Conservation (phyloP, 352 stramenopile species). For the Phytophthora sp. region DNA sequence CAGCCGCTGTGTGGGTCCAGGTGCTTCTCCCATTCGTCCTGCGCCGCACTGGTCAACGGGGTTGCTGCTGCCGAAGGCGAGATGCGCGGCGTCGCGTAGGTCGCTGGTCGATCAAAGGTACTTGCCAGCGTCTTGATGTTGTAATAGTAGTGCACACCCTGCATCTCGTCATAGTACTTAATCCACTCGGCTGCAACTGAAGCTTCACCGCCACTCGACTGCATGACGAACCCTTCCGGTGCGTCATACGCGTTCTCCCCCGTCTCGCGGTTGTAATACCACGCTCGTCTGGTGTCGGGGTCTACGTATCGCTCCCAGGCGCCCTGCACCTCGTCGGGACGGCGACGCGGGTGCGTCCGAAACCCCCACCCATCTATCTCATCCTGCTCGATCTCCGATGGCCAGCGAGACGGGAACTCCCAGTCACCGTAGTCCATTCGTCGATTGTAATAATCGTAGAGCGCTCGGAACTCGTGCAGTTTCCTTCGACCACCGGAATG, state of each 20-base stretch:
- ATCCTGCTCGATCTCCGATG: constrained; percentile 89
- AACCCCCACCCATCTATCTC: constrained; percentile 84
- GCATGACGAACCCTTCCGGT: constrained; percentile 37
- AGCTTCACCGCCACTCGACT: not conserved
- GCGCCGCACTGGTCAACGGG: constrained; percentile 1
- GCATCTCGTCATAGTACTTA: constrained; percentile 74
- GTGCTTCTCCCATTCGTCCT: constrained; percentile 55
- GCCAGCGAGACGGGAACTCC: constrained; percentile 92
- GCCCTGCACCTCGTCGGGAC: constrained; percentile 47
- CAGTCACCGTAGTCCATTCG: constrained; percentile 92
- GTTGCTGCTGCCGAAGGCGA: constrained; percentile 4
- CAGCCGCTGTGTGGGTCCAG: constrained; percentile 51
- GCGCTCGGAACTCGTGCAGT: constrained; percentile 81
- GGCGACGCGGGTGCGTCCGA: constrained; percentile 56
- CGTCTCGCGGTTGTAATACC: constrained; percentile 81
- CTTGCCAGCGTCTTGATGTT: constrained; percentile 43
- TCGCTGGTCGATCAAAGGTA: constrained; percentile 36
- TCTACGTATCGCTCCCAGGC: constrained; percentile 75
- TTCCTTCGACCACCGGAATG: constrained; percentile 84
- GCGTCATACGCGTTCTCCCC: constrained; percentile 58
- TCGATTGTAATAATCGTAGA: constrained; percentile 93
- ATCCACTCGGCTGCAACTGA: constrained; percentile 37
- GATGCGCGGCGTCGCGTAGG: constrained; percentile 40
- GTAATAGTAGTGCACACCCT: constrained; percentile 70
- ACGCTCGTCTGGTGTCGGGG: constrained; percentile 42